Percentiles rank a stretch among this genome's conserved stretches.
phyloP scores from a whole-genome alignment of 2,329 filamentous ascomycete species.

The Stachybotrys echinatus region DNA sequence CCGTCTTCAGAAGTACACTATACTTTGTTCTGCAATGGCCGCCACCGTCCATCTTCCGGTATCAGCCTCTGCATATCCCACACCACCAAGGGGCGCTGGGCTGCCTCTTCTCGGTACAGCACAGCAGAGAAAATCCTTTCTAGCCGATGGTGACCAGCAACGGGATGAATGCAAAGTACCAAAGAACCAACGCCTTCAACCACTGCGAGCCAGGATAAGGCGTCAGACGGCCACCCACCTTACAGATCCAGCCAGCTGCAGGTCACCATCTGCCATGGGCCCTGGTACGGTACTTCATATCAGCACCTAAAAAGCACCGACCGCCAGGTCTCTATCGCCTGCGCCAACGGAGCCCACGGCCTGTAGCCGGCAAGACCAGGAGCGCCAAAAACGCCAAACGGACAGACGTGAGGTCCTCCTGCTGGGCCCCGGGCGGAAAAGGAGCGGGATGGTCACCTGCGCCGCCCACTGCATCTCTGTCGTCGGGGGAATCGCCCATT shows the following conservation, averaged over 20 bases:
- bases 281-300: not conserved
- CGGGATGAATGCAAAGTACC: not conserved
- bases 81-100: too few relatives aligned
- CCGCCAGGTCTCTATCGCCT: not conserved
- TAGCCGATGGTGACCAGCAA: too few relatives aligned
- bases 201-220: not conserved
- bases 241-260: not conserved
- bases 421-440: not conserved
- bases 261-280: not conserved
- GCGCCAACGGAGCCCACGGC: too few relatives aligned
- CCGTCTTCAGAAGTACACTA: not conserved
- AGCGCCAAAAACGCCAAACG: too few relatives aligned
- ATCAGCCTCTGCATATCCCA: too few relatives aligned
- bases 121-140: too few relatives aligned
- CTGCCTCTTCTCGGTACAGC: too few relatives aligned
- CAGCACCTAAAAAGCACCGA: not conserved
- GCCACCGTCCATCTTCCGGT: too few relatives aligned
- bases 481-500: not conserved
- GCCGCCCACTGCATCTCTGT: not conserved
- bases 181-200: not conserved
- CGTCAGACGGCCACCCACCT: not conserved
- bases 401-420: too few relatives aligned
- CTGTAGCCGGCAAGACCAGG: too few relatives aligned
- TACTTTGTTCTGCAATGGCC: too few relatives aligned
- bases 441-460: not conserved